Conservation (phyloP, 306 rosid species). For the Lathyrus aphaca region DNA sequence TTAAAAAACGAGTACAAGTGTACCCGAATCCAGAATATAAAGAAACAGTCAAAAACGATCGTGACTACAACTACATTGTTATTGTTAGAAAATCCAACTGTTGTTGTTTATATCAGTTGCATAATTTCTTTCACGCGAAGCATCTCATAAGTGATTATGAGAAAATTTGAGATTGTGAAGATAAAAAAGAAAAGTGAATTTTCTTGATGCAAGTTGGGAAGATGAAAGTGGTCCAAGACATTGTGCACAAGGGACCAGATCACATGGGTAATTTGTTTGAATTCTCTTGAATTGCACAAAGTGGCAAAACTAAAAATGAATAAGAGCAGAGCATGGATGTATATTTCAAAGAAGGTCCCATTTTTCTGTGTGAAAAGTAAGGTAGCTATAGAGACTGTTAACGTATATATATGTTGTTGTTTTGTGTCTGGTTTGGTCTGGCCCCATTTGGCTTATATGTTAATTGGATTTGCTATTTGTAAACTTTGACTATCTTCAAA, state of each 20-base stretch:
- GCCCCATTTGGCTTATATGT: not conserved
- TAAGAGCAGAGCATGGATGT: slow-evolving; percentile 32
- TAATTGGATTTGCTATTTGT: not conserved
- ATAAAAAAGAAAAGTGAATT: not conserved
- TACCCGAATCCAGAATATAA: no score
- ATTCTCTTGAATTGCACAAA: slow-evolving; percentile 41
- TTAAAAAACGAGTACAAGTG: no score
- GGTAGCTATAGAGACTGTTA: slow-evolving; percentile 1
- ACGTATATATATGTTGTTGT: not conserved
- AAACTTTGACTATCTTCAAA: not conserved
- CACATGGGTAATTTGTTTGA: slow-evolving; percentile 42
- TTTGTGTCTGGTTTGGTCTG: slow-evolving; percentile 1
- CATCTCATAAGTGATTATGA: not conserved
- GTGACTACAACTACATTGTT: no score
- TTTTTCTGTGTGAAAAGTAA: slow-evolving; percentile 29
- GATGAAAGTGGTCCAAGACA: slow-evolving; percentile 18
- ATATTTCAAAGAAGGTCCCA: slow-evolving; percentile 50
- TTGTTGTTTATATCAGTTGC: no score
- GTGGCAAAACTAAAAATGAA: slow-evolving; percentile 50
- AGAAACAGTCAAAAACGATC: no score
- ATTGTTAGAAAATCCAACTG: no score
- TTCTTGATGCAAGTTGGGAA: not conserved
- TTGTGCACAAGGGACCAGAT: slow-evolving; percentile 12
- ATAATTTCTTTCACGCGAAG: no score
- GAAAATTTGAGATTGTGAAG: not conserved